Conservation (phyloP, 208 protist species). For the Lotmaria passim region DNA sequence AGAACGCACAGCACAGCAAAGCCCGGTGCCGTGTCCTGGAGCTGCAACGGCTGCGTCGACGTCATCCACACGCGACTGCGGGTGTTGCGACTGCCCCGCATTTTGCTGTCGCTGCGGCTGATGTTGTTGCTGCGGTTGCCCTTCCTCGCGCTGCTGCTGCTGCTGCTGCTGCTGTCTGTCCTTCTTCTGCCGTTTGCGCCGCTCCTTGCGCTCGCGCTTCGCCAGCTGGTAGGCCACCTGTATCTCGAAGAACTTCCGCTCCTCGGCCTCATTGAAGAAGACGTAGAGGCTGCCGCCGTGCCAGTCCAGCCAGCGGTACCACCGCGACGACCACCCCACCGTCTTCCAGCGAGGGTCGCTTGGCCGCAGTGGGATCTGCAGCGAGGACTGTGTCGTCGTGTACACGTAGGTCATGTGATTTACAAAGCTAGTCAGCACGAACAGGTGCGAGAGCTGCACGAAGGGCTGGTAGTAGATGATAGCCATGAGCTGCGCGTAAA, state of each 20-base stretch:
- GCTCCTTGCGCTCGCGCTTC: slow-evolving; percentile 10
- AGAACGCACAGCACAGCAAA: too few relatives aligned
- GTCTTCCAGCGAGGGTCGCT: slow-evolving; percentile 64
- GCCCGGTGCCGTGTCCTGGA: too few relatives aligned
- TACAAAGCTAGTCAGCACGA: slow-evolving; percentile 71
- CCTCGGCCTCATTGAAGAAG: slow-evolving; percentile 76
- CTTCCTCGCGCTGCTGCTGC: not conserved
- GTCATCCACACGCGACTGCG: too few relatives aligned
- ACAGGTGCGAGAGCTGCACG: slow-evolving; percentile 64
- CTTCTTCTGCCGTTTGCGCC: not conserved
- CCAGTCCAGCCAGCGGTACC: slow-evolving; percentile 78
- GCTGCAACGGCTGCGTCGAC: too few relatives aligned
- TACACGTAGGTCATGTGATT: slow-evolving; percentile 83
- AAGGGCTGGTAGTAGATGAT: slow-evolving; percentile 76
- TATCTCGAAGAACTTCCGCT: slow-evolving; percentile 64
- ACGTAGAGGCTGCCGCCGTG: slow-evolving; percentile 86
- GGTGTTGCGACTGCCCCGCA: not conserved
- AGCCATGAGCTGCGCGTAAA: slow-evolving; percentile 59
- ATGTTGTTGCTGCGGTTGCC: not conserved
- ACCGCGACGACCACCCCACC: slow-evolving; percentile 69
- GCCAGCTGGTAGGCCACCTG: slow-evolving; percentile 42
- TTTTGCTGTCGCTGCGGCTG: not conserved
- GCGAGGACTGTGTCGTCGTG: slow-evolving; percentile 59
- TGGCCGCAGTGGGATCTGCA: slow-evolving; percentile 67
- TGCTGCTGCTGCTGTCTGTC: not conserved